Evolutionary conservation across 2,329 filamentous ascomycete genomes (phyloP).

Genomic region (Colletotrichum cordylinicola): DNA sequence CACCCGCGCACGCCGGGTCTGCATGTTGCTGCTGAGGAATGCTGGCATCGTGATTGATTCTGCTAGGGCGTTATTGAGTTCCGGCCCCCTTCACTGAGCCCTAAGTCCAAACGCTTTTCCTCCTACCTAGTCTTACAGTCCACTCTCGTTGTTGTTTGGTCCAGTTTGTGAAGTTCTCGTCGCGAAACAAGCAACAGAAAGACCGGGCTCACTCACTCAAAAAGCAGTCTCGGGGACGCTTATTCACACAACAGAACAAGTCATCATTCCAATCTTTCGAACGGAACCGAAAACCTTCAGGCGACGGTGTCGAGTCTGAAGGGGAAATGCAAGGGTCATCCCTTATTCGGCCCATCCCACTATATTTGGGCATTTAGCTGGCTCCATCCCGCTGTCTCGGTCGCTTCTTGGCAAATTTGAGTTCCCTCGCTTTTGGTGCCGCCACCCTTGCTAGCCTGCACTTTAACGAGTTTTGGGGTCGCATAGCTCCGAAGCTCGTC

Average conservation of each 20-base stretch:
- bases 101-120: neutral
- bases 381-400: neutral
- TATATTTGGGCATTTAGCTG: neutral
- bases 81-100: neutral
- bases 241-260: neutral
- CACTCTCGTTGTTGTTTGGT: neutral
- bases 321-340: neutral
- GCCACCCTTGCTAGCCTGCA: neutral
- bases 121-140: neutral
- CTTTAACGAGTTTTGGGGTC: neutral
- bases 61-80: neutral
- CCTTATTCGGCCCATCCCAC: neutral
- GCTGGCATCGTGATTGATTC: neutral
- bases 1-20: slow-evolving; percentile 5
- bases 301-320: neutral
- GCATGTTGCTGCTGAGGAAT: neutral
- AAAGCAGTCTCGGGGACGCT: neutral
- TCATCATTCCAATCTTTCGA: neutral
- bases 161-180: neutral
- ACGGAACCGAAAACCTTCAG: neutral
- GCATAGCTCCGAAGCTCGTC: neutral
- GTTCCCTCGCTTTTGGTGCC: neutral
- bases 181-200: neutral
- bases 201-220: neutral
- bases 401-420: neutral